Evolutionary conservation across 1,139 yeast species (phyloP).

Genomic region (Nematodospora anomalae): DNA sequence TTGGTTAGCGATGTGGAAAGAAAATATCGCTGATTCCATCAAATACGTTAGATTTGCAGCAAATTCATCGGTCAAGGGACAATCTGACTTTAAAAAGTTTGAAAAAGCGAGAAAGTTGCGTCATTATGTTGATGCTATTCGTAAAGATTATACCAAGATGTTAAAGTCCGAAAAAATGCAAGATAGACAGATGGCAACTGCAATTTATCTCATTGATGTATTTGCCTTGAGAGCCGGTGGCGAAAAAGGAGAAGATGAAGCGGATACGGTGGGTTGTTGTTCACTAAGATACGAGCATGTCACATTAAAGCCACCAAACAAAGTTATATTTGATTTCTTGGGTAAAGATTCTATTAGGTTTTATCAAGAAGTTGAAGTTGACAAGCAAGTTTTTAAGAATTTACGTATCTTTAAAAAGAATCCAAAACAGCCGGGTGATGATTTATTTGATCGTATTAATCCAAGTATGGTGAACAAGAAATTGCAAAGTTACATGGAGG

Average conservation of each 20-base stretch:
- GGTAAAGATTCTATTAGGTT: slow-evolving; percentile 96
- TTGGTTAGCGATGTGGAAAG: slow-evolving; percentile 98
- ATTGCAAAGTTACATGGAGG: slow-evolving; percentile 87
- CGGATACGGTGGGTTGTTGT: slow-evolving; percentile 98
- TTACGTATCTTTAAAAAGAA: slow-evolving; percentile 80
- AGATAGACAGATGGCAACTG: slow-evolving; percentile 91
- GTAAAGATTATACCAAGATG: slow-evolving; percentile 71
- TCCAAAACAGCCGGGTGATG: slow-evolving; percentile 91
- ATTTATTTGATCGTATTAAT: slow-evolving; percentile 84
- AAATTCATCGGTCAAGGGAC: slow-evolving; percentile 86
- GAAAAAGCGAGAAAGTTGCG: slow-evolving; percentile 89
- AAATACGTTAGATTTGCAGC: slow-evolving; percentile 93
- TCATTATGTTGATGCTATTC: slow-evolving; percentile 66
- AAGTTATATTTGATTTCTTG: slow-evolving; percentile 86
- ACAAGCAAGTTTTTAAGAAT: slow-evolving; percentile 84
- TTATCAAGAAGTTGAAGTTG: slow-evolving; percentile 91
- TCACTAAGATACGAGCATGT: slow-evolving; percentile 89
- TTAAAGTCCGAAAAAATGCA: slow-evolving; percentile 77
- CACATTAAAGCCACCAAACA: slow-evolving; percentile 80
- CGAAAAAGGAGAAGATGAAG: slow-evolving; percentile 95
- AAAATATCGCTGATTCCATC: slow-evolving; percentile 77
- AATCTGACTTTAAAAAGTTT: slow-evolving; percentile 86
- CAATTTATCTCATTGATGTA: slow-evolving; percentile 89
- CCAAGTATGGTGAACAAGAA: slow-evolving; percentile 83
- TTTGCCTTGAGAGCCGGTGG: slow-evolving; percentile 98